Percentiles rank a stretch among this genome's conserved stretches.
Conservation (phyloP, 805 yeast species). For the Teunomyces barrocoloradensis region DNA sequence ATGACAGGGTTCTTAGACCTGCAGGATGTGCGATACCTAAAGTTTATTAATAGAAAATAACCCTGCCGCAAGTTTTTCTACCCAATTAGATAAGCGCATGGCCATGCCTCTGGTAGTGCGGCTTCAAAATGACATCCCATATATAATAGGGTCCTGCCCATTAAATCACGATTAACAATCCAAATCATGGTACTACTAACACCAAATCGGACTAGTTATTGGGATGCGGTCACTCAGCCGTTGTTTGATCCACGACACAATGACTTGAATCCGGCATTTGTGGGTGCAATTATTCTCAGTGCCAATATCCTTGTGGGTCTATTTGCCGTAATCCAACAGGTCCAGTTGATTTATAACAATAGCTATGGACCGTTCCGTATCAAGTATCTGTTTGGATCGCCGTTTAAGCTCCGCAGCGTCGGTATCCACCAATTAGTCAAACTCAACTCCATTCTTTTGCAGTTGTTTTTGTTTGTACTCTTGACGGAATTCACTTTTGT, state of each 20-base stretch:
- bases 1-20: too few species aligned
- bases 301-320: not conserved
- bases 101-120: not conserved
- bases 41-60: too few species aligned
- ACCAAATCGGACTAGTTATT: not conserved
- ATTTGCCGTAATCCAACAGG: conserved; percentile 5
- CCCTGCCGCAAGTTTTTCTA: not conserved
- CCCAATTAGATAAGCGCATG: not conserved
- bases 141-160: not conserved
- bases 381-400: conserved; percentile 22
- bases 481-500: conserved; percentile 1
- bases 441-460: conserved; percentile 6
- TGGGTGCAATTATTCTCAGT: conserved; percentile 3
- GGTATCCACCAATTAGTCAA: conserved; percentile 8
- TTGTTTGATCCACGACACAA: conserved; percentile 14
- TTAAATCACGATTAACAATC: too few species aligned
- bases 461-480: conserved; percentile 1
- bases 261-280: conserved; percentile 18
- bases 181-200: not conserved
- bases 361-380: conserved; percentile 19
- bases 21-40: too few species aligned
- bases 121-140: not conserved
- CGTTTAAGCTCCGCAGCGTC: conserved; percentile 7
- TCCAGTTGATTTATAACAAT: conserved; percentile 10
- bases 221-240: conserved; percentile 12